Conservation (phyloP, 2,329 filamentous ascomycete species). For the Penicillium sp. region DNA sequence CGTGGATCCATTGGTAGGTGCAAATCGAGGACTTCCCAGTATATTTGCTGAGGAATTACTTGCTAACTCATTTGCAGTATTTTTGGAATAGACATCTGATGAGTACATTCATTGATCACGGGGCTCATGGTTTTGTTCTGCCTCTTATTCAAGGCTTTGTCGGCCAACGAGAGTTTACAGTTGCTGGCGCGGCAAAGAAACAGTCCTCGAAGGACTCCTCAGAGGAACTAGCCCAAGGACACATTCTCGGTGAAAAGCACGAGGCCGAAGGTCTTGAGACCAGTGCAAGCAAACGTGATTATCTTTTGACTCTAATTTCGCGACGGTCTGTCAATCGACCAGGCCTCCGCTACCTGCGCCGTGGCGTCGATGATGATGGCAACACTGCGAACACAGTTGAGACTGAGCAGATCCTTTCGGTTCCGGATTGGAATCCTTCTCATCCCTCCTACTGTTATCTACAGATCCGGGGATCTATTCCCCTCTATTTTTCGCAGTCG, state of each 20-base stretch:
- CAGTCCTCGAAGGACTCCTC: slow-evolving; percentile 8
- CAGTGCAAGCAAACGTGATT: slow-evolving; percentile 46
- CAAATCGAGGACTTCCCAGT: background rate
- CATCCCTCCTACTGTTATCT: slow-evolving; percentile 75
- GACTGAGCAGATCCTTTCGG: slow-evolving; percentile 88
- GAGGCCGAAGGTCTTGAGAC: slow-evolving; percentile 29
- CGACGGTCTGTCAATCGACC: slow-evolving; percentile 81
- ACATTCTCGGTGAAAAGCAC: slow-evolving; percentile 46
- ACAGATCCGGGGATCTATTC: slow-evolving; percentile 87
- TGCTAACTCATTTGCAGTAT: slow-evolving; percentile 51
- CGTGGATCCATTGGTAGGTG: slow-evolving; percentile 64
- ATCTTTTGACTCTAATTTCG: slow-evolving; percentile 88
- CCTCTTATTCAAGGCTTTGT: slow-evolving; percentile 94
- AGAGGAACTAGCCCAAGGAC: slow-evolving; percentile 27
- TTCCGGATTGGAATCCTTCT: slow-evolving; percentile 61
- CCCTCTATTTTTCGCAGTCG: slow-evolving; percentile 90
- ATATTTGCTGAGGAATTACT: background rate
- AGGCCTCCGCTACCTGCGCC: slow-evolving; percentile 82
- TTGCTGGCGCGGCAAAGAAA: slow-evolving; percentile 50
- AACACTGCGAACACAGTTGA: slow-evolving; percentile 88
- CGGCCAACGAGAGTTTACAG: slow-evolving; percentile 76
- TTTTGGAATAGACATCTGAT: slow-evolving; percentile 89
- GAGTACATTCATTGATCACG: slow-evolving; percentile 69
- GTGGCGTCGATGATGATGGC: slow-evolving; percentile 87
- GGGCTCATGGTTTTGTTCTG: slow-evolving; percentile 68